Percentiles rank a stretch among this genome's conserved stretches.
Conservation (phyloP, 441 rosid species). For the Breynia disticha region DNA sequence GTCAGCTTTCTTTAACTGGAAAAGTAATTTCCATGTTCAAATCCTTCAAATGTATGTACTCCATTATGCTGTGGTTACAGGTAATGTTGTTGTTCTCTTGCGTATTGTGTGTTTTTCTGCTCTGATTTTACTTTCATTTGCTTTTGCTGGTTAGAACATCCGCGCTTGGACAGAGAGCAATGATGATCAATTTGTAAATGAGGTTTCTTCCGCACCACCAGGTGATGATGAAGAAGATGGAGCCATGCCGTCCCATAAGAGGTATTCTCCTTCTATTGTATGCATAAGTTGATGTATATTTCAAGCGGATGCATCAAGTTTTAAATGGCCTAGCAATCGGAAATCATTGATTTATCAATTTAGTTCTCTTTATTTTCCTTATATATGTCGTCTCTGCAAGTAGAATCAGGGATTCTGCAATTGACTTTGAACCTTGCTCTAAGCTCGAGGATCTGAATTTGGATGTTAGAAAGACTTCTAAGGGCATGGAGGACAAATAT, state of each 20-base stretch:
- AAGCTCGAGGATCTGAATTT: conserved; percentile 69
- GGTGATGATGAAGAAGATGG: conserved; percentile 24
- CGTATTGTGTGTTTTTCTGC: conserved; percentile 7
- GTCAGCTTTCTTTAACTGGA: too few species aligned
- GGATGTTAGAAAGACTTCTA: conserved; percentile 47
- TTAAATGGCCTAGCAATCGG: conserved; percentile 2
- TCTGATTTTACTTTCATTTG: conserved; percentile 6
- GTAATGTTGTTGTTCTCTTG: background rate
- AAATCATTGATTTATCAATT: conserved; percentile 7
- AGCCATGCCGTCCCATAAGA: conserved; percentile 28
- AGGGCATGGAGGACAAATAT: conserved; percentile 26
- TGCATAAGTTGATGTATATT: background rate
- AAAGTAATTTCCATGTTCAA: too few species aligned
- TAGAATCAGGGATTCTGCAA: conserved; percentile 37
- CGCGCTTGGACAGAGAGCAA: conserved; percentile 26
- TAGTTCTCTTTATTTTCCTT: conserved; percentile 4
- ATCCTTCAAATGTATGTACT: too few species aligned
- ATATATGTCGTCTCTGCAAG: conserved; percentile 13
- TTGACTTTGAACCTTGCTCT: conserved; percentile 62
- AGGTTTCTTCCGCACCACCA: conserved; percentile 19
- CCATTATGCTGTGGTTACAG: background rate
- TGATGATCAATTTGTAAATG: conserved; percentile 23
- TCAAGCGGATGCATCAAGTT: background rate
- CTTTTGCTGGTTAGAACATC: conserved; percentile 28
- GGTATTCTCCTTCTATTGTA: conserved; percentile 25